These are phyloP conservation scores for Coemansia sp. DNA, from an alignment of 192 early-diverging fungal species.

Conservation along the genomic window DNA sequence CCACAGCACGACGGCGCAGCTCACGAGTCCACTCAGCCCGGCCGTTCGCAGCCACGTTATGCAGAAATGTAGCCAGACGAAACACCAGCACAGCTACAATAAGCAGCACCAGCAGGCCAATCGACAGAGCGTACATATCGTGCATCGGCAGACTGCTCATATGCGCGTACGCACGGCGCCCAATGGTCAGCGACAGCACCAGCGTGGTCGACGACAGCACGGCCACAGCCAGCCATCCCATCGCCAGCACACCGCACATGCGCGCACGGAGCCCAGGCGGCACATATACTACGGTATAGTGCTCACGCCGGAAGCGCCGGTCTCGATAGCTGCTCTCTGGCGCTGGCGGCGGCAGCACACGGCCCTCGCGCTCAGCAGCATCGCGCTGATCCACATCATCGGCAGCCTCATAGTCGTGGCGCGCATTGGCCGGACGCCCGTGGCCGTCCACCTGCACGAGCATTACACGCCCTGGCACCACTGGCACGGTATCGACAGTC, in stretches of 20 bases:
- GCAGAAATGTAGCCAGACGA: slow-evolving; percentile 1
- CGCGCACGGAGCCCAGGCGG: slow-evolving; percentile 56
- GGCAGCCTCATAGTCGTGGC: slow-evolving; percentile 61
- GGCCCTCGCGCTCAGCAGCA: slow-evolving; percentile 17
- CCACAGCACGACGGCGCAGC: slow-evolving; percentile 12
- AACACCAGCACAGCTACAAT: slow-evolving; percentile 16
- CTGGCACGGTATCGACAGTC: slow-evolving; percentile 77
- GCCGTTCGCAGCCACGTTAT: background rate
- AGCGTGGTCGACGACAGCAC: slow-evolving; percentile 53
- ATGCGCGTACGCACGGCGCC: slow-evolving; percentile 45
- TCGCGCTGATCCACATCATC: slow-evolving; percentile 54
- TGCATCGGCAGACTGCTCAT: slow-evolving; percentile 56
- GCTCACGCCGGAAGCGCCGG: slow-evolving; percentile 41
- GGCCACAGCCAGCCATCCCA: slow-evolving; percentile 37
- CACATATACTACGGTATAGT: slow-evolving; percentile 80
- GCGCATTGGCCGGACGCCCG: slow-evolving; percentile 55
- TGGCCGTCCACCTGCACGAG: slow-evolving; percentile 71
- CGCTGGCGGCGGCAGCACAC: slow-evolving; percentile 33
- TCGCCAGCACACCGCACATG: slow-evolving; percentile 19
- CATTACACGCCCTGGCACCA: slow-evolving; percentile 77
- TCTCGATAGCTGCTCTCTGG: slow-evolving; percentile 57
- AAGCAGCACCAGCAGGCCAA: slow-evolving; percentile 67
- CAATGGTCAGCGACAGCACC: slow-evolving; percentile 51
- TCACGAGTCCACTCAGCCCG: slow-evolving; percentile 3
- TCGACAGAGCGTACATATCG: slow-evolving; percentile 72